Conservation (phyloP, 2,329 filamentous ascomycete genomes). For the Cladorrhinum sp. region DNA sequence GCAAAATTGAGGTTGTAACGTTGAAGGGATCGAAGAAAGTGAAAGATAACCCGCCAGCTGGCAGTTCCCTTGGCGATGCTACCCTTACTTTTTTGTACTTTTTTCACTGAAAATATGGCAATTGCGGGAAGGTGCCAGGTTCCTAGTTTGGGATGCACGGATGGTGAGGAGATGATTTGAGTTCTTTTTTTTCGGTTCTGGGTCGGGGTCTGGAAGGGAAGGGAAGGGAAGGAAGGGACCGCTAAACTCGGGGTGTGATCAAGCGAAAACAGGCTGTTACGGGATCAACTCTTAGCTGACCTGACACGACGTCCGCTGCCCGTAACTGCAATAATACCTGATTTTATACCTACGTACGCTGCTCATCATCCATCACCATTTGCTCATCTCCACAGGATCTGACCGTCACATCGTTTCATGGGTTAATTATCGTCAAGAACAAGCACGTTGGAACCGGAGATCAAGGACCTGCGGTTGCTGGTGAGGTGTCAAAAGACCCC, state of each 20-base stretch:
- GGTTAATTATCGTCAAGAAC: neutral
- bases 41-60: conserved; percentile 1
- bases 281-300: neutral
- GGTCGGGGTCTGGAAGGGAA: neutral
- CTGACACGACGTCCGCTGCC: neutral
- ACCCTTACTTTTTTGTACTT: neutral
- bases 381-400: neutral
- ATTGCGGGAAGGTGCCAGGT: too few relatives aligned
- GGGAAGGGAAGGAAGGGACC: neutral
- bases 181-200: neutral
- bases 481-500: neutral
- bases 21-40: neutral
- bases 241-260: neutral
- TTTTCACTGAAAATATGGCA: too few relatives aligned
- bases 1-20: neutral
- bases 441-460: conserved; percentile 1
- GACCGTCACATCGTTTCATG: neutral
- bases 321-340: neutral
- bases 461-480: neutral
- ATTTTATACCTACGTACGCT: neutral
- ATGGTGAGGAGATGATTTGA: neutral
- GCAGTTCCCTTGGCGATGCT: conserved; percentile 2
- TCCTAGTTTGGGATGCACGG: too few relatives aligned
- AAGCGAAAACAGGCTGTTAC: neutral
- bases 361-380: neutral